phyloP scores from a whole-genome alignment of 805 yeast genomes.

The Zygosaccharomyces kombuchaensis region DNA sequence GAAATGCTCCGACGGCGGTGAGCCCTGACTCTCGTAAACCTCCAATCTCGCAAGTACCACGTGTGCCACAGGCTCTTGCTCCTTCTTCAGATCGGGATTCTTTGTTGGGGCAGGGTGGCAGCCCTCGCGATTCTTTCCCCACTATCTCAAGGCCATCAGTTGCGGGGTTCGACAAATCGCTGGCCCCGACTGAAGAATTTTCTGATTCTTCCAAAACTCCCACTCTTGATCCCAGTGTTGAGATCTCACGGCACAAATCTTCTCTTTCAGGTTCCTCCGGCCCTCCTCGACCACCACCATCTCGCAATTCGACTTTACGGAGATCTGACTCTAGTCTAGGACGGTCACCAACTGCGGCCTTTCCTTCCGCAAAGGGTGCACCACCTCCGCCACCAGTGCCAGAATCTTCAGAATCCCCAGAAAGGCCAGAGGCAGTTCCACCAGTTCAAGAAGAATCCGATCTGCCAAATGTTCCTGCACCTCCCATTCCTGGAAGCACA shows the following conservation, averaged over 20 bases:
- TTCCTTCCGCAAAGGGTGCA: background rate
- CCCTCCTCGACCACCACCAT: conserved; percentile 5
- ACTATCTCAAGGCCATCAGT: background rate
- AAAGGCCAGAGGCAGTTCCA: background rate
- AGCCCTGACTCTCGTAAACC: background rate
- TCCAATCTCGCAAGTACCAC: background rate
- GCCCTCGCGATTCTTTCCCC: background rate
- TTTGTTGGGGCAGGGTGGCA: background rate
- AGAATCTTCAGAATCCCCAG: background rate
- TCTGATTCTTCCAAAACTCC: background rate
- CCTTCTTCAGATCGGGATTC: background rate
- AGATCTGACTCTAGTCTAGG: background rate
- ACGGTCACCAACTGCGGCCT: background rate
- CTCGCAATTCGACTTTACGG: background rate
- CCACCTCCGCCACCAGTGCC: background rate
- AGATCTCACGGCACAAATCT: background rate
- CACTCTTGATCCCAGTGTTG: background rate
- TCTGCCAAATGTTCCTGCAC: background rate
- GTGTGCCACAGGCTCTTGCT: background rate
- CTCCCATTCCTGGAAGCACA: background rate
- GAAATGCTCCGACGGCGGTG: background rate
- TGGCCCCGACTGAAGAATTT: background rate
- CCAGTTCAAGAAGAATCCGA: background rate
- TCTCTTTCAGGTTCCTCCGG: background rate
- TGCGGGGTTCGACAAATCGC: background rate